Evolutionary conservation across 148 eudicot genomes (phyloP).

Genomic region (Drosera capensis): DNA sequence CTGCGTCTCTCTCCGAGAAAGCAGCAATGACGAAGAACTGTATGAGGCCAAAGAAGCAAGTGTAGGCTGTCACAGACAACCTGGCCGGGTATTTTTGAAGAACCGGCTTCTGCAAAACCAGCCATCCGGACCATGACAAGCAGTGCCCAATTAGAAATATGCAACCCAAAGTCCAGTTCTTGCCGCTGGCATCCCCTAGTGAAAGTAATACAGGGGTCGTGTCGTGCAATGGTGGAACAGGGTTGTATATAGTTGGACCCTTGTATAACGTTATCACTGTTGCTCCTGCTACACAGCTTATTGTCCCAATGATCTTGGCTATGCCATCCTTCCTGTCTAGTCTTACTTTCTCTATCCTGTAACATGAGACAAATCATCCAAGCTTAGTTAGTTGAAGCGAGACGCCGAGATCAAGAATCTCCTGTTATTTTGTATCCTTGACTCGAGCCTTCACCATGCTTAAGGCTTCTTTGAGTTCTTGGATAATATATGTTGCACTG

Average conservation of each 20-base stretch:
- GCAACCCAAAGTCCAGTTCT: slow-evolving; percentile 93
- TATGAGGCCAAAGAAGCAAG: slow-evolving; percentile 85
- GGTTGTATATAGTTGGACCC: slow-evolving; percentile 86
- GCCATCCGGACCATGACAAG: slow-evolving; percentile 93
- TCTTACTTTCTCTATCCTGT: slow-evolving; percentile 82
- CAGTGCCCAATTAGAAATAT: slow-evolving; percentile 87
- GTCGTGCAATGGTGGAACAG: slow-evolving; percentile 30
- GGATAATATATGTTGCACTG: too few relatives aligned
- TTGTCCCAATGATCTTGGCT: slow-evolving; percentile 59
- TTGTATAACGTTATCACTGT: slow-evolving; percentile 83
- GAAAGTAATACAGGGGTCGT: slow-evolving; percentile 21
- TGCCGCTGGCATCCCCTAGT: slow-evolving; percentile 64
- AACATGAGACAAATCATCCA: too few relatives aligned
- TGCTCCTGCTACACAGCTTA: slow-evolving; percentile 71
- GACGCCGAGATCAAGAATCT: too few relatives aligned
- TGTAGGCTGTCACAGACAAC: slow-evolving; percentile 83
- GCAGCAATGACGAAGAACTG: slow-evolving; percentile 80
- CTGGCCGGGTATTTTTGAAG: slow-evolving; percentile 93
- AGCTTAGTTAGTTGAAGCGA: too few relatives aligned
- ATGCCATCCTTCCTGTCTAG: slow-evolving; percentile 66
- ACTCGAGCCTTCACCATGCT: too few relatives aligned
- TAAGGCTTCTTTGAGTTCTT: too few relatives aligned
- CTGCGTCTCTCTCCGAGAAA: slow-evolving; percentile 59
- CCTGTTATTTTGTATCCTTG: too few relatives aligned
- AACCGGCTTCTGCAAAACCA: slow-evolving; percentile 76